Evolutionary conservation across 768 basidiomycete species (phyloP).

Genomic region (Podaxis rugospora): DNA sequence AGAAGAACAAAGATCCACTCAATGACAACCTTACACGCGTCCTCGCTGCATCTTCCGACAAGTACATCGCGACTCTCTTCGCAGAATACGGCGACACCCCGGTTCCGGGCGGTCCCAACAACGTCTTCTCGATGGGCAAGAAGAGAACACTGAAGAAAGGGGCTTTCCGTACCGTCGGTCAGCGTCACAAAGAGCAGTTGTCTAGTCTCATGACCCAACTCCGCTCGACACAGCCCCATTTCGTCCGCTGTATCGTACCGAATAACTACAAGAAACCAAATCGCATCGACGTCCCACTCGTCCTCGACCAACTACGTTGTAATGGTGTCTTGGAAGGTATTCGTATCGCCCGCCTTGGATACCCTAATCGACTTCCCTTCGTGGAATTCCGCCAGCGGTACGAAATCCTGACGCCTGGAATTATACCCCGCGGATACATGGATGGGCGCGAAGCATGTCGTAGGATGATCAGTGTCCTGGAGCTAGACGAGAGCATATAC

Average conservation of each 20-base stretch:
- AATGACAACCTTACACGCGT: conserved; percentile 94
- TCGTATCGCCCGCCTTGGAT: conserved; percentile 94
- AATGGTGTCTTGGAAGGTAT: conserved; percentile 99
- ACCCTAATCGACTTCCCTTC: conserved; percentile 95
- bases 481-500: conserved; percentile 80
- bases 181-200: conserved; percentile 95
- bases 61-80: conserved; percentile 80
- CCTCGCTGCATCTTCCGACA: conserved; percentile 76
- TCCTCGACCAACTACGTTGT: conserved; percentile 93
- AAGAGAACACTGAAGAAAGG: conserved; percentile 87
- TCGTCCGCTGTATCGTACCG: conserved; percentile 97
- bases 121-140: conserved; percentile 48
- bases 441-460: conserved; percentile 93
- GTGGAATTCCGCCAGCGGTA: conserved; percentile 97
- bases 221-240: conserved; percentile 93
- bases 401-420: conserved; percentile 90
- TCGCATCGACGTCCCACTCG: conserved; percentile 87
- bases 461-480: conserved; percentile 84
- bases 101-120: conserved; percentile 28
- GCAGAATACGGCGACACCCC: conserved; percentile 65
- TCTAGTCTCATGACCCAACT: conserved; percentile 88
- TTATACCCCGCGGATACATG: conserved; percentile 95
- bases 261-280: conserved; percentile 90
- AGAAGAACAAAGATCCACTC: conserved; percentile 99
- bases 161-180: conserved; percentile 93